Base-by-base conservation (phyloP, 306 rosid genomes). In the Pterocarpus santalinus region DNA sequence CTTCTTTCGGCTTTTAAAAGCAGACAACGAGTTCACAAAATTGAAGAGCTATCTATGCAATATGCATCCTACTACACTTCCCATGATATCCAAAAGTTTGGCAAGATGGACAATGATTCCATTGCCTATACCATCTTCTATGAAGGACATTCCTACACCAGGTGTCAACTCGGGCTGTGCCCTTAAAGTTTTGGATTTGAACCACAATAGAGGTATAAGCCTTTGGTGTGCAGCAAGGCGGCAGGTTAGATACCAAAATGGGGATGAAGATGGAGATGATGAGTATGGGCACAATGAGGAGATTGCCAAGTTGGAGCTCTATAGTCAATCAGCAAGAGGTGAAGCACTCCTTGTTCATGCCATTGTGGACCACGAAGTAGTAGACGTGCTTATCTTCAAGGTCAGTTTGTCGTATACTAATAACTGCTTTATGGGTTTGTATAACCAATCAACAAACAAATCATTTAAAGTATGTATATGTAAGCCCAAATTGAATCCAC, bases 291-390 rank as follows among this genome's bases (percentile, higher is more conserved):
- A 89, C 69, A 90, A 92, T 58, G 89, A 94, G 30, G 90, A 91
- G 44, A 89, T 92, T 68, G 86, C 88, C 5, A 74, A 65, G 89
- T 65, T 94, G 88, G 97, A 94, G 80, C 10, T 80, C 53, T 94
- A 91, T 64, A 90, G 90, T 81, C 97, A 88, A 35, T 84, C 88
- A 30, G 85, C 86, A 14, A 80, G 78, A 81, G 89, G 88, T 70
- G 98, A 92, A 84, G 97, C 89, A 28, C 94, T 92, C 49, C 55
- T 92, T 78, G 97, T 94, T 47, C 93, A 90, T 58, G 95, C 97
- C 1, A 30, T 77, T 52, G 88, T 92, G 78, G 97, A 92, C 61
- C 91, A 65, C 7, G 78, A 89, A 16, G 83, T 83, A 34, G 95
- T 90, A 7, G 84, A 94, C 51, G 92, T 92, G 81, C 90, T 94